Conservation (phyloP, 192 early-diverging fungal species). For the Borealophlyctis nickersoniae region DNA sequence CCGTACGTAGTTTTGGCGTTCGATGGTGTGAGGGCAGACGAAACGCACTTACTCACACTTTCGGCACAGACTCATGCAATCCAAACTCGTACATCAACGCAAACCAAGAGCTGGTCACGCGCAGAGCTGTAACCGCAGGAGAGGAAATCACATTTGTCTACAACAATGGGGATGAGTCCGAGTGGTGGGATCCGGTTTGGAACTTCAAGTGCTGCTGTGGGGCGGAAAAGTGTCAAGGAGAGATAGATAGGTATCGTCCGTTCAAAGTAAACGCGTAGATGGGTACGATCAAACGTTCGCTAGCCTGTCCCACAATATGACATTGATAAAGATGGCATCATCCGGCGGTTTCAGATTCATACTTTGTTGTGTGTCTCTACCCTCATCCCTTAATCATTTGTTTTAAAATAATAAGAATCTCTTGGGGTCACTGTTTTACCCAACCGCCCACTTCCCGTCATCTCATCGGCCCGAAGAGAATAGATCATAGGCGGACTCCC, state of each 20-base stretch:
- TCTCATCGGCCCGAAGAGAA: too few relatives aligned
- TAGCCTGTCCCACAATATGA: too few relatives aligned
- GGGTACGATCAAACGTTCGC: background rate
- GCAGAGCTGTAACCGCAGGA: constrained; percentile 15
- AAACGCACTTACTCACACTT: background rate
- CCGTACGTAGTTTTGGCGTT: constrained; percentile 19
- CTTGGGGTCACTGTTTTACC: too few relatives aligned
- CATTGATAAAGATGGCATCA: too few relatives aligned
- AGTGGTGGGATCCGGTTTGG: constrained; percentile 36
- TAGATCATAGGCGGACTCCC: too few relatives aligned
- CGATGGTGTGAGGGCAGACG: background rate
- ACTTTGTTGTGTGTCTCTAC: too few relatives aligned
- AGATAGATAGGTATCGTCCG: constrained; percentile 20
- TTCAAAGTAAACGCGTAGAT: background rate
- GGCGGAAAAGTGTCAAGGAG: constrained; percentile 15
- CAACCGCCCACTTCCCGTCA: too few relatives aligned
- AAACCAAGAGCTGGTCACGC: constrained; percentile 21
- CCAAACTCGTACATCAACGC: constrained; percentile 28
- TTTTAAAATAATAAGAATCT: too few relatives aligned
- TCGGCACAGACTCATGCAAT: constrained; percentile 35
- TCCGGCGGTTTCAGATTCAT: too few relatives aligned
- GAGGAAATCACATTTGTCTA: constrained; percentile 43
- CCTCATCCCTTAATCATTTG: too few relatives aligned
- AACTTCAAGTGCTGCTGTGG: constrained; percentile 33
- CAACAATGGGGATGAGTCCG: constrained; percentile 20